Conservation (phyloP, 2,329 filamentous ascomycete genomes). For the Monosporascus sp. region DNA sequence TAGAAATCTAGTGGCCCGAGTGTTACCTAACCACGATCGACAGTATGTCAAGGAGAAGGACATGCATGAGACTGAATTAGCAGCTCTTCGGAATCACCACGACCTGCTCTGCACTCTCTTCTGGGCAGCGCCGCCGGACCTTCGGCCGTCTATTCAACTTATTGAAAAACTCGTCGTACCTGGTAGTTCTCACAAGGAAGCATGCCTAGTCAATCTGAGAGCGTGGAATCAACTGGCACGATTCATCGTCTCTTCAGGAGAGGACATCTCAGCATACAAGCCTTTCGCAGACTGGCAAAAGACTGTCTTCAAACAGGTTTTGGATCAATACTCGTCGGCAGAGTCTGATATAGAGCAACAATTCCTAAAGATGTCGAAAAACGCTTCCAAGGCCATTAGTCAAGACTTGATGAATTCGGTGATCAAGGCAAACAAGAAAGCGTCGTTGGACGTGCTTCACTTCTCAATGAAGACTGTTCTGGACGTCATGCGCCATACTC, state of each 20-base stretch:
- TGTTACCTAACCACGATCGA: conserved; percentile 61
- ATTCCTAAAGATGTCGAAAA: conserved; percentile 43
- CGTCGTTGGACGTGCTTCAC: conserved; percentile 48
- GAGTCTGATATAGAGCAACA: conserved; percentile 54
- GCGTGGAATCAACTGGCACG: conserved; percentile 59
- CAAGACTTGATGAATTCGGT: conserved; percentile 44
- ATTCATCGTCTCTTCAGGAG: conserved; percentile 48
- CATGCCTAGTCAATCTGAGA: conserved; percentile 58
- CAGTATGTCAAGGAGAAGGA: conserved; percentile 59
- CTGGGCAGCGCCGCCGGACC: conserved; percentile 54
- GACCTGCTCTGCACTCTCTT: conserved; percentile 63
- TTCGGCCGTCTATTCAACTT: conserved; percentile 48
- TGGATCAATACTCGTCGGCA: conserved; percentile 53
- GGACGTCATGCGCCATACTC: conserved; percentile 44
- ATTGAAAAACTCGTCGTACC: conserved; percentile 57
- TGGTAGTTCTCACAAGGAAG: conserved; percentile 60
- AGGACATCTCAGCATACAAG: conserved; percentile 36
- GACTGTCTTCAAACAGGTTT: conserved; percentile 50
- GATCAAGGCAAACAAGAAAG: conserved; percentile 47
- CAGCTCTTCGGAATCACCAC: conserved; percentile 63
- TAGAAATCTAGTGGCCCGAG: conserved; percentile 55
- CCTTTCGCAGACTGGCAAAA: conserved; percentile 54
- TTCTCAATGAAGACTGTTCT: conserved; percentile 44
- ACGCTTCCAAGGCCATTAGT: conserved; percentile 31
- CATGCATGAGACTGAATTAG: conserved; percentile 56